phyloP scores from a whole-genome alignment of 495 filamentous ascomycete species.

The Aspergillus baeticus region DNA sequence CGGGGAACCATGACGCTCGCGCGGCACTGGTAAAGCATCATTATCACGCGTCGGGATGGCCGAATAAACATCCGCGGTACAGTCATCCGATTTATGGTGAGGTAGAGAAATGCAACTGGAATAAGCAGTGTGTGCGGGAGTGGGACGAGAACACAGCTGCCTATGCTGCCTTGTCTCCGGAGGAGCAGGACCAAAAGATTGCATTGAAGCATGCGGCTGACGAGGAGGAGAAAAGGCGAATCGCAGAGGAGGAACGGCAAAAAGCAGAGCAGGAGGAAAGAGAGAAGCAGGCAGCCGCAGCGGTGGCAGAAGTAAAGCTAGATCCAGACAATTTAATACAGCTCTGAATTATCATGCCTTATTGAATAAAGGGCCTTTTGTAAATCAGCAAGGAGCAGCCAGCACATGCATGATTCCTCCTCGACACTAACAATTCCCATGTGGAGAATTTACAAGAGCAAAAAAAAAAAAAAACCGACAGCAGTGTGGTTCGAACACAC shows the following conservation, averaged over 20 bases:
- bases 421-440: too few species aligned
- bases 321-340: too few species aligned
- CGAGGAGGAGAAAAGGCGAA: background rate
- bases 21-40: constrained; percentile 61
- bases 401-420: too few species aligned
- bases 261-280: too few species aligned
- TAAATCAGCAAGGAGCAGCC: too few species aligned
- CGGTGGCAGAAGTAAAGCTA: too few species aligned
- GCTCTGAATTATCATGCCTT: too few species aligned
- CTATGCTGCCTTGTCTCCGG: constrained; percentile 43
- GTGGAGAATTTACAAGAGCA: too few species aligned
- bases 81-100: constrained; percentile 60
- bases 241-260: too few species aligned
- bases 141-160: constrained; percentile 56
- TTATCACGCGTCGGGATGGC: constrained; percentile 65
- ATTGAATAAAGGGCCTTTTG: too few species aligned
- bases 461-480: background rate
- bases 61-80: constrained; percentile 54
- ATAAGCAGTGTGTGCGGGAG: constrained; percentile 52
- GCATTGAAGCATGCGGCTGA: constrained; percentile 19
- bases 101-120: constrained; percentile 65
- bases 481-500: constrained; percentile 2
- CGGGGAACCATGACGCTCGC: constrained; percentile 58
- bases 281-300: too few species aligned
- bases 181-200: constrained; percentile 49